phyloP scores from a whole-genome alignment of 2,329 filamentous ascomycete genomes.

The Cordyceps cicadae region DNA sequence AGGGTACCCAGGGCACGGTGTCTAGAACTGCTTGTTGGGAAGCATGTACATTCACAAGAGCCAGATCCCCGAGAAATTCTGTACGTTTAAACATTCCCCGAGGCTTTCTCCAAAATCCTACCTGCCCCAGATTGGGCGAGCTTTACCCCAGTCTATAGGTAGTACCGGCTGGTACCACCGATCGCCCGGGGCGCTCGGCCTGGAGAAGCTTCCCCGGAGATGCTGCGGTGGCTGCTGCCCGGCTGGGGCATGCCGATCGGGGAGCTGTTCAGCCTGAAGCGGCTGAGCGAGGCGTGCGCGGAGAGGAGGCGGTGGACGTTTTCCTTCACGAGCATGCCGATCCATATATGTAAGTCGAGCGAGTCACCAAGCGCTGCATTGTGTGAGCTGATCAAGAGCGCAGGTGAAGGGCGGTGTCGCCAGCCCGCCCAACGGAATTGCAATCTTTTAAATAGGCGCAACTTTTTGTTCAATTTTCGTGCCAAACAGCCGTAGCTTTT shows the following conservation, averaged over 20 bases:
- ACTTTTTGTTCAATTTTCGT: too few species aligned
- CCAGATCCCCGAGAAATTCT: too few species aligned
- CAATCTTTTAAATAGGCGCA: slow-evolving; percentile 24
- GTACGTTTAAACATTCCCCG: too few species aligned
- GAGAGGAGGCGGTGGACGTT: slow-evolving; percentile 29
- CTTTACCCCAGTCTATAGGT: not conserved
- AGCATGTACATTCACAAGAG: too few species aligned
- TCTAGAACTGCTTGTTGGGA: too few species aligned
- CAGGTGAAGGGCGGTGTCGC: slow-evolving; percentile 29
- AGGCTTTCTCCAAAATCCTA: too few species aligned
- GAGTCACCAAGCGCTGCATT: not conserved
- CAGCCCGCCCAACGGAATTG: slow-evolving; percentile 30
- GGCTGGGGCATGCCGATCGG: slow-evolving; percentile 46
- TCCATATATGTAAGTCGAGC: slow-evolving; percentile 21
- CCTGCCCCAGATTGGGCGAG: too few species aligned
- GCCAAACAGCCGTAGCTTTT: too few species aligned
- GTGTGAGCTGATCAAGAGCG: not conserved
- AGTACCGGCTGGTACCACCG: not conserved
- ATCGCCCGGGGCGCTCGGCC: slow-evolving; percentile 28
- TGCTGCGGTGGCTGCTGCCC: slow-evolving; percentile 37
- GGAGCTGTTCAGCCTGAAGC: slow-evolving; percentile 39
- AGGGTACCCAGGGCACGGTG: too few species aligned
- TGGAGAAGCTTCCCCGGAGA: slow-evolving; percentile 40
- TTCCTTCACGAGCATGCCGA: slow-evolving; percentile 31
- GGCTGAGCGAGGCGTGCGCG: slow-evolving; percentile 25